Evolutionary conservation across 345 rosid genomes (phyloP).

Genomic region (Citropsis articulata): DNA sequence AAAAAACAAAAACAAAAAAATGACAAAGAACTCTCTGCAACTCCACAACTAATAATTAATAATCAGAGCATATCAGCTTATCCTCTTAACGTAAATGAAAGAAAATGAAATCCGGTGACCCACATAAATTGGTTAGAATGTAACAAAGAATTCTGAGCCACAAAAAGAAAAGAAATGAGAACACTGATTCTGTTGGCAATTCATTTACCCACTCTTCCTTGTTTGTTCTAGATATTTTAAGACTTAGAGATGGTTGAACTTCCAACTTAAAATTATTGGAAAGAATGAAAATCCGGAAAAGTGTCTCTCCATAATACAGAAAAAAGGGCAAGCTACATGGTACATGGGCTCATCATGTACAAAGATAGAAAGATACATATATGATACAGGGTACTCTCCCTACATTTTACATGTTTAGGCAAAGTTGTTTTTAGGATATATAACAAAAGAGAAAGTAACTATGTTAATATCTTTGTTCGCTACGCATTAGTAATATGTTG

Average conservation of each 20-base stretch:
- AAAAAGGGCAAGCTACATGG: background rate
- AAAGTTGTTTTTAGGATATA: background rate
- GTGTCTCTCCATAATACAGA: background rate
- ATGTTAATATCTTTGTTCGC: background rate
- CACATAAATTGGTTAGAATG: background rate
- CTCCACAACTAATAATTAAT: background rate
- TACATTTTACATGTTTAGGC: background rate
- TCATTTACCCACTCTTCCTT: background rate
- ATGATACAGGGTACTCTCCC: background rate
- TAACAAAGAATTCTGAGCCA: background rate
- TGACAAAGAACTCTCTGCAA: background rate
- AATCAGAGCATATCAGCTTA: background rate
- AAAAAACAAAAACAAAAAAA: background rate
- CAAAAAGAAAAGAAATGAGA: background rate
- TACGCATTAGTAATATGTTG: background rate
- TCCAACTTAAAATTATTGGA: background rate
- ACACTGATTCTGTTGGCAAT: background rate
- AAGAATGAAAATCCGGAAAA: too few species aligned
- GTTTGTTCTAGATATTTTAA: background rate
- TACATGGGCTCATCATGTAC: background rate
- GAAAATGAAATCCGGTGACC: background rate
- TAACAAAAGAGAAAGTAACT: background rate
- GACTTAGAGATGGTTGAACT: background rate
- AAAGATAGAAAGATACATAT: too few species aligned
- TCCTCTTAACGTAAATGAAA: background rate